Evolutionary conservation across 1,139 yeast species (phyloP), one percentile per base, ranked within the genome.

Genomic region (Sugiyamaella neomexicana): DNA sequence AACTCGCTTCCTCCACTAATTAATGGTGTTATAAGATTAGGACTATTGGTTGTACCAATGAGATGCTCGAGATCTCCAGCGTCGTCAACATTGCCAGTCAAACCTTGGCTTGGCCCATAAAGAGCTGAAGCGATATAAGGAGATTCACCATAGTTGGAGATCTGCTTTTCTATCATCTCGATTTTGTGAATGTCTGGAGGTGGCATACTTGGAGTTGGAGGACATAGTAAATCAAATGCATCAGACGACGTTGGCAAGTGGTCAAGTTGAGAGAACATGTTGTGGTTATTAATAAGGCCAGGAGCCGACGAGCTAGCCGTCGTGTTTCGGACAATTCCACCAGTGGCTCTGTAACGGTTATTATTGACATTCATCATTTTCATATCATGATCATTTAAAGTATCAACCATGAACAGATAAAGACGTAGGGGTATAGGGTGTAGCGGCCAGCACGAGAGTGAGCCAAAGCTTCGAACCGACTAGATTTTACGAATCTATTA

Each of bases 121-220:
- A 53, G 31, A 23, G 58, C 53, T 15, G 58, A 56, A 6, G 56
- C 56, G 23, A 56, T 56, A 37, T 37, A 56, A 9, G 58, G 58
- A 3, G 53, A 34, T 9, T 41, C 44, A 12, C 55, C 54, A 23
- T 37, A 50, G 10, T 46, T 47, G n/a, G 52, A 42, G 17, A 56
- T 39, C 49, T 56, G 58, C 36, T 46, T 47, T 32, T 56, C 55
- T 16, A 56, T 51, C 49, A 51, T 40, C 34, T 46, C 40, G 29
- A 56, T 56, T 4, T 56, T 42, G 16, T 46, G 46, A 32, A 51
- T 40, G 32, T 56, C 58, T 29, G 54, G 54, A 32, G 54, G 55
- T 5, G 55, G 57, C 36, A 50, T 27, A 12, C 47, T 50, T 15
- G 58, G 58, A 23, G 58, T 56, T 4, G 58, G 58, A 13, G 58